Conservation (phyloP, 306 rosid species). For the Cucumis melo region DNA sequence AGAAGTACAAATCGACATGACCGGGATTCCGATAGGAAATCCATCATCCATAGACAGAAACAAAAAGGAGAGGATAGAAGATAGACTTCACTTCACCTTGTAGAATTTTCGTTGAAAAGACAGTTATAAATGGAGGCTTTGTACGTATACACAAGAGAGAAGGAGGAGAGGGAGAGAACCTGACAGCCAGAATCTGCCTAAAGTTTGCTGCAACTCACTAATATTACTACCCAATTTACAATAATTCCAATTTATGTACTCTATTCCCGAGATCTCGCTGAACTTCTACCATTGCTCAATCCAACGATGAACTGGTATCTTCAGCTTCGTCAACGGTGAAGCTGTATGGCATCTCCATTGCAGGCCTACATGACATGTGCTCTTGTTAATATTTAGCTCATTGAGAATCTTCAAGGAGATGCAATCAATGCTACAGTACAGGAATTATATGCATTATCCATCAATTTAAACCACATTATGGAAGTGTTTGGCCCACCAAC, state of each 20-base stretch:
- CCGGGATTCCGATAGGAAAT: neutral
- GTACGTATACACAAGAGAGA: neutral
- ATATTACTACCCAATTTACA: slow-evolving; percentile 7
- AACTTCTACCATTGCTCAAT: slow-evolving; percentile 24
- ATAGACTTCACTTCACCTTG: neutral
- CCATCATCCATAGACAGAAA: neutral
- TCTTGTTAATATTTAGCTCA: slow-evolving; percentile 11
- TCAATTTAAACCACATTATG: neutral
- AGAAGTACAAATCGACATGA: neutral
- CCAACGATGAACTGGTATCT: slow-evolving; percentile 60
- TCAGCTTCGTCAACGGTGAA: slow-evolving; percentile 83
- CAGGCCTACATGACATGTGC: slow-evolving; percentile 37
- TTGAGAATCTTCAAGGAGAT: neutral
- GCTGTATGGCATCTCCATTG: slow-evolving; percentile 56
- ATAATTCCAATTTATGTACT: slow-evolving; percentile 19
- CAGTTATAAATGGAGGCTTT: neutral
- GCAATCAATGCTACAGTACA: neutral
- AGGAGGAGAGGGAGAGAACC: neutral
- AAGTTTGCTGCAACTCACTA: slow-evolving; percentile 5
- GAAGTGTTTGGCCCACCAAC: too few relatives aligned
- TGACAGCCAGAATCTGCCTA: slow-evolving; percentile 7
- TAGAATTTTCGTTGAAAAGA: neutral
- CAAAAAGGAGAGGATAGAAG: neutral
- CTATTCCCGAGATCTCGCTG: slow-evolving; percentile 22
- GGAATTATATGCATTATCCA: neutral